Conservation (phyloP, 2,329 filamentous ascomycete species). For the Phialocephala sp. region DNA sequence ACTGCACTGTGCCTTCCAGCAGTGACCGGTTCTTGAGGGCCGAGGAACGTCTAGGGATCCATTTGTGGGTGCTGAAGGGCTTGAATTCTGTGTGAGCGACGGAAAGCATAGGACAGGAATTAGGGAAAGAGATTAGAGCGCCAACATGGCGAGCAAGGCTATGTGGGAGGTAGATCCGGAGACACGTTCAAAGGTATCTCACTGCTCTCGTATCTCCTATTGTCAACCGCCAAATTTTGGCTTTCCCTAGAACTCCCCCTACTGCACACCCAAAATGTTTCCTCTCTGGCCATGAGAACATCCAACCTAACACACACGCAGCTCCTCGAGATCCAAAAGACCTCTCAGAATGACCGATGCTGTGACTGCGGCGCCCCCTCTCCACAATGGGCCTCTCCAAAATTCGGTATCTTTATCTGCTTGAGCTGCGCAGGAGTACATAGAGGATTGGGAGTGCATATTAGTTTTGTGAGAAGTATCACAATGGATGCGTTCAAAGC, state of each 20-base stretch:
- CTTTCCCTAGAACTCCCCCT: too few species aligned
- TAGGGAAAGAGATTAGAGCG: constrained; percentile 6
- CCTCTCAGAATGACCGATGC: constrained; percentile 85
- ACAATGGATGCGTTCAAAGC: constrained; percentile 99
- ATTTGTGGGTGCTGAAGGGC: neutral
- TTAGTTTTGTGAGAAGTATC: constrained; percentile 96
- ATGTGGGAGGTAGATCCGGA: constrained; percentile 99
- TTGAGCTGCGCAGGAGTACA: constrained; percentile 94
- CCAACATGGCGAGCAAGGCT: constrained; percentile 66
- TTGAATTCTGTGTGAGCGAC: neutral
- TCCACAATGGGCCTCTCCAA: constrained; percentile 97
- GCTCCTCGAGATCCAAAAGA: constrained; percentile 91
- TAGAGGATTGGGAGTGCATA: constrained; percentile 93
- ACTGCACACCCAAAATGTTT: neutral
- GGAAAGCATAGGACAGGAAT: neutral
- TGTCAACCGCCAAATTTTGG: too few species aligned
- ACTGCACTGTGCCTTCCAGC: neutral
- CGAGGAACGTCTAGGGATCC: neutral
- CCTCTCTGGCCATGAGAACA: neutral
- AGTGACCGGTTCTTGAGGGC: neutral
- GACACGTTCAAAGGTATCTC: constrained; percentile 86
- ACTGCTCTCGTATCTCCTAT: constrained; percentile 25
- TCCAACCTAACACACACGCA: constrained; percentile 46
- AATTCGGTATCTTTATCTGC: constrained; percentile 99
- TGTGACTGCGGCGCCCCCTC: constrained; percentile 95